Evolutionary conservation across 495 filamentous ascomycete genomes (phyloP), one percentile per base, ranked within the genome.

Genomic region (Lasiosphaeria miniovina): DNA sequence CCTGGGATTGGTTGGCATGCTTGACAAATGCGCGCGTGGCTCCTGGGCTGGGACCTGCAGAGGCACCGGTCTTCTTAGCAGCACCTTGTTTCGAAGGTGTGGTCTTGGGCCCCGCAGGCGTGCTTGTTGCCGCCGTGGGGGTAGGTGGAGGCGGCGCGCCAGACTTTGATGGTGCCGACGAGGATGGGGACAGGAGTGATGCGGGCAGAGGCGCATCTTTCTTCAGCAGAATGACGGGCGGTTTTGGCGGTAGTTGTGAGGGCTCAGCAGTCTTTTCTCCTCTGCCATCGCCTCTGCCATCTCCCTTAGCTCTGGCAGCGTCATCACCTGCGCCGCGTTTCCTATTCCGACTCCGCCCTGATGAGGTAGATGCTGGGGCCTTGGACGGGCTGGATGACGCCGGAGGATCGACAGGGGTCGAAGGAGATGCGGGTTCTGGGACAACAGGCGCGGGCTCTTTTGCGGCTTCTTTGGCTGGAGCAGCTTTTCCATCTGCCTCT

Each of bases 1-100:
- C 92, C 70, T 96, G 92, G 1, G 91, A 92, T 17, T 90, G 85
- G 70, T 94, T 95, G 55, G 91, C 92, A 65, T 96, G 91, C 68
- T 96, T 96, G 65, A 96, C 79, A 69, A 96, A 97, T n/a, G 90
- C 92, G 68, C 90, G 87, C 2, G 85, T 89, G 6, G 87, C 83
- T 4, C 83, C 84, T 8, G 85, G 69, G 33, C 80, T 69, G 61
- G 83, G 61, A 6, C 65, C 46, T 14, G 71, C 45, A 31, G 68
- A 56, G n/a, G 55, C 34, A 40, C 66, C 69, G 52, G 67, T 68
- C 60, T 68, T 62, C 33, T 67, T 66, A n/a, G 52, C 0, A 58
- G 58, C 14, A 6, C 36, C 15, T 10, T 52, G 45, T 45, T 74
- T 79, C 36, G 63, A 40, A 5, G 68, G 15, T n/a, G 65, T 54